Conservation (phyloP, 2,329 filamentous ascomycete genomes). For the Xylariaceae sp. region DNA sequence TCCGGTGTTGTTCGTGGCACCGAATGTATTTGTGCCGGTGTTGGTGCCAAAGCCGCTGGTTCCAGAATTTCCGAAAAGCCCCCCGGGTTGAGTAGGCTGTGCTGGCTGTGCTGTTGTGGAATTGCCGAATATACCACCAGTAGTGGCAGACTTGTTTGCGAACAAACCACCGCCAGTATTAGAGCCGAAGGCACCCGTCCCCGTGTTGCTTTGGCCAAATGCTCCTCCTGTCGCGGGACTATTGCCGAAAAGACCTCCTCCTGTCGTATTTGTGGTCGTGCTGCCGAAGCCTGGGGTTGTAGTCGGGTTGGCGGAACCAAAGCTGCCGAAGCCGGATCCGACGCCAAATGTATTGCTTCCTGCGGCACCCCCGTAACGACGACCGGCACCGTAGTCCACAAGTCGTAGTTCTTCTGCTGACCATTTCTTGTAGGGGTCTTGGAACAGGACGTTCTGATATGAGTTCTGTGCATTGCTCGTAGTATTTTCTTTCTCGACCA, state of each 20-base stretch:
- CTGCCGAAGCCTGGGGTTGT: conserved; percentile 36
- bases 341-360: conserved; percentile 87
- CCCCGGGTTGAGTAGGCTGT: conserved; percentile 29
- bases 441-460: conserved; percentile 82
- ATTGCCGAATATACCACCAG: conserved; percentile 49
- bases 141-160: conserved; percentile 45
- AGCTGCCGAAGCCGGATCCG: conserved; percentile 58
- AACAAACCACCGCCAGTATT: conserved; percentile 47
- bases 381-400: conserved; percentile 87
- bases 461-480: conserved; percentile 63
- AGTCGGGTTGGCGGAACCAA: conserved; percentile 49
- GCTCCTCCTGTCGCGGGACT: conserved; percentile 31
- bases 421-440: conserved; percentile 84
- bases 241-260: conserved; percentile 51
- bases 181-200: conserved; percentile 39
- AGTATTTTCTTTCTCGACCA: conserved; percentile 73
- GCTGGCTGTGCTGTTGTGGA: conserved; percentile 35
- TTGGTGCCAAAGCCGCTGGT: conserved; percentile 53
- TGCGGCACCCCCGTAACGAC: conserved; percentile 81
- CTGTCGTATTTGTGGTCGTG: conserved; percentile 46
- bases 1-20: conserved; percentile 47
- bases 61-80: conserved; percentile 48
- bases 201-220: conserved; percentile 38
- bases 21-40: conserved; percentile 53
- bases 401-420: conserved; percentile 85